A percentile compares a stretch with the other conserved stretches of the same genome.
Conservation (phyloP, 192 early-diverging fungal species). For the Kickxella alabastrina region DNA sequence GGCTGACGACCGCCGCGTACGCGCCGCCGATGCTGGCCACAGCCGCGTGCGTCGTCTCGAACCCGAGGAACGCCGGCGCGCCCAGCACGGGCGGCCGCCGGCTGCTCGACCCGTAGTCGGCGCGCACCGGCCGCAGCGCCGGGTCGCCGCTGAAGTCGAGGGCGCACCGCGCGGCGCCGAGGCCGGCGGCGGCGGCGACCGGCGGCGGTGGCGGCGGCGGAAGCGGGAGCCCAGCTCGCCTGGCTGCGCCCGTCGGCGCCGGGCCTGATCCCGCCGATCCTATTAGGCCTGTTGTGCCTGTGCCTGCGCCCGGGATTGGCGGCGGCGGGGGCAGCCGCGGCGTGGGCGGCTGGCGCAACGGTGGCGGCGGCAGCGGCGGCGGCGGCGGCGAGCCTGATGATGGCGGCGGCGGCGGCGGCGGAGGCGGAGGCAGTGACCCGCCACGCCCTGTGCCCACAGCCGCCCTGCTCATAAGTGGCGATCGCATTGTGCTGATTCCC, state of each 20-base stretch:
- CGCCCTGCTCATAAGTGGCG: not conserved
- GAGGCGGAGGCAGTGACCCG: not conserved
- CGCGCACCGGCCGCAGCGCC: constrained; percentile 25
- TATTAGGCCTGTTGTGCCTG: no score
- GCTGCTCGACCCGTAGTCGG: constrained; percentile 20
- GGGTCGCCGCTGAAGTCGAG: constrained; percentile 30
- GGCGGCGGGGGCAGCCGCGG: constrained; percentile 6
- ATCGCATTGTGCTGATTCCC: constrained; percentile 8
- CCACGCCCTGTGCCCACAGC: not conserved
- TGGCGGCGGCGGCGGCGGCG: constrained; percentile 28
- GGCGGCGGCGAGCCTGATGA: constrained; percentile 12
- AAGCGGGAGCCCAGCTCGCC: no score
- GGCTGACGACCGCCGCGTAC: constrained; percentile 30
- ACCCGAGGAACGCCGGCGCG: constrained; percentile 32
- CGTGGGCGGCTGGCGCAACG: constrained; percentile 17
- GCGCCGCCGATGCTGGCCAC: constrained; percentile 38
- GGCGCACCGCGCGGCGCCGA: constrained; percentile 21
- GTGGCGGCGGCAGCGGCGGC: constrained; percentile 8
- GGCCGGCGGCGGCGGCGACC: not conserved
- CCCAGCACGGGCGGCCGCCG: constrained; percentile 40
- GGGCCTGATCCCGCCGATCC: no score
- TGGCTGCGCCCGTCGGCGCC: no score
- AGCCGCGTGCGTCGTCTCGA: constrained; percentile 10
- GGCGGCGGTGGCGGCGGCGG: constrained; percentile 17
- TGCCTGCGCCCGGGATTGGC: not conserved